These are phyloP conservation scores for Forsythia suspensa DNA, from an alignment of 257 asterid genomes.

Conservation along the genomic window DNA sequence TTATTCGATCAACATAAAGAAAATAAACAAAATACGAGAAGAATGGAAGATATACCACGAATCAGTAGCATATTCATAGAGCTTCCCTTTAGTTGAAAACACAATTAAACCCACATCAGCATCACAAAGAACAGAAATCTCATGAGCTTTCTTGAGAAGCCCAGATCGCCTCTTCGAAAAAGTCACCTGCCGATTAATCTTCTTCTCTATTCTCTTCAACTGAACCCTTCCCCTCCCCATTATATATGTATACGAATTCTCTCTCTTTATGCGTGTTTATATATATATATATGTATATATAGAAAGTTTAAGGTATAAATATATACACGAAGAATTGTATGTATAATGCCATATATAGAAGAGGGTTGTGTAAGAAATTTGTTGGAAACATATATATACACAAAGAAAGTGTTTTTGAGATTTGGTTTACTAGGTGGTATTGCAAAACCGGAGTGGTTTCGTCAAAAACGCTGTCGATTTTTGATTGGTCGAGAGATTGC, in stretches of 20 bases:
- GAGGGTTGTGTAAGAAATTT: too few species aligned
- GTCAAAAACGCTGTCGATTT: too few species aligned
- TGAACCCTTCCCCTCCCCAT: conserved; percentile 89
- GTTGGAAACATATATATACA: not conserved
- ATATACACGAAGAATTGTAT: too few species aligned
- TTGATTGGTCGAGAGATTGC: too few species aligned
- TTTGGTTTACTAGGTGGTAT: not conserved
- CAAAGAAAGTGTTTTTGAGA: conserved; percentile 22
- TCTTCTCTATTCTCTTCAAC: conserved; percentile 81
- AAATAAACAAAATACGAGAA: too few species aligned
- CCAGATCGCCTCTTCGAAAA: conserved; percentile 81
- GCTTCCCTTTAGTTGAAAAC: conserved; percentile 75
- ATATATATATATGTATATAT: too few species aligned
- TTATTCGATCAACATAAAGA: too few species aligned
- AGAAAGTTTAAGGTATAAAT: too few species aligned
- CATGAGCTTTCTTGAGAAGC: conserved; percentile 76
- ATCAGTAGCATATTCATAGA: conserved; percentile 71
- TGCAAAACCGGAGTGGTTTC: too few species aligned
- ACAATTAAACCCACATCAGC: conserved; percentile 80
- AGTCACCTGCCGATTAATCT: conserved; percentile 79
- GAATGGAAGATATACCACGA: conserved; percentile 43
- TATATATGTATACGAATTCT: not conserved
- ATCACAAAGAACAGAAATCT: conserved; percentile 83
- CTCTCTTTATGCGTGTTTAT: not conserved
- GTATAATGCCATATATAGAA: not conserved